A percentile compares a stretch with the other conserved stretches of the same genome.
Conservation (phyloP, 2,329 filamentous ascomycete genomes). For the Atkinsonella hypoxylon region DNA sequence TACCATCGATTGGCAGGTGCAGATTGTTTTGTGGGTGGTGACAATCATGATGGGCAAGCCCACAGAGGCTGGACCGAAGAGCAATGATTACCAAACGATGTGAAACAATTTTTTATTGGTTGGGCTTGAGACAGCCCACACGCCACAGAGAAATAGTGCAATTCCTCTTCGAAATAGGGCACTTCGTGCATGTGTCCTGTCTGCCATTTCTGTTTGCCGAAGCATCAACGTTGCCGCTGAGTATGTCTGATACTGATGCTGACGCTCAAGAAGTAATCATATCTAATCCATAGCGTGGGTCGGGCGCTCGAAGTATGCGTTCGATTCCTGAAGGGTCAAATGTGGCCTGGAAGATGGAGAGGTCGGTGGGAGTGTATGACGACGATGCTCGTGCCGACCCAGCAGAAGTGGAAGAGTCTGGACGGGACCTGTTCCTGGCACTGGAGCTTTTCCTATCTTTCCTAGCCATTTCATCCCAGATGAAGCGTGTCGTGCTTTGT, state of each 20-base stretch:
- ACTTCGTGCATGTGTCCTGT: background rate
- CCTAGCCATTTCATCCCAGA: conserved; percentile 43
- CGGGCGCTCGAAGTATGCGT: conserved; percentile 35
- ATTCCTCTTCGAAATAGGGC: background rate
- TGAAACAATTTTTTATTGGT: background rate
- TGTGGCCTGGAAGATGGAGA: conserved; percentile 40
- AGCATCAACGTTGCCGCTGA: background rate
- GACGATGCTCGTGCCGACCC: conserved; percentile 10
- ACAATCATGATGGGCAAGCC: background rate
- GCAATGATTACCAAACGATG: background rate
- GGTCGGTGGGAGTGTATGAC: conserved; percentile 27
- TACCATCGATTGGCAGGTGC: background rate
- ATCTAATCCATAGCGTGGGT: conserved; percentile 41
- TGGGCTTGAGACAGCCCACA: background rate
- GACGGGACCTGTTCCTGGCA: conserved; percentile 23
- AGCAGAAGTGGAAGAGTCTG: conserved; percentile 16
- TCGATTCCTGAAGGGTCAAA: conserved; percentile 40
- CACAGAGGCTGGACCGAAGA: background rate
- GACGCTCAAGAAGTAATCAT: conserved; percentile 32
- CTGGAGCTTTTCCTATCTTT: conserved; percentile 27
- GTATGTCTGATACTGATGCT: background rate
- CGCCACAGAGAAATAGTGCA: background rate
- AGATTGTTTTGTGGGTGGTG: background rate
- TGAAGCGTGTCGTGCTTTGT: conserved; percentile 40
- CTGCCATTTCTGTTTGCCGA: background rate